A percentile compares a stretch with the other conserved stretches of the same genome.
Evolutionary conservation across 805 yeast genomes (phyloP).

Genomic region (Teunomyces aglyptinius): DNA sequence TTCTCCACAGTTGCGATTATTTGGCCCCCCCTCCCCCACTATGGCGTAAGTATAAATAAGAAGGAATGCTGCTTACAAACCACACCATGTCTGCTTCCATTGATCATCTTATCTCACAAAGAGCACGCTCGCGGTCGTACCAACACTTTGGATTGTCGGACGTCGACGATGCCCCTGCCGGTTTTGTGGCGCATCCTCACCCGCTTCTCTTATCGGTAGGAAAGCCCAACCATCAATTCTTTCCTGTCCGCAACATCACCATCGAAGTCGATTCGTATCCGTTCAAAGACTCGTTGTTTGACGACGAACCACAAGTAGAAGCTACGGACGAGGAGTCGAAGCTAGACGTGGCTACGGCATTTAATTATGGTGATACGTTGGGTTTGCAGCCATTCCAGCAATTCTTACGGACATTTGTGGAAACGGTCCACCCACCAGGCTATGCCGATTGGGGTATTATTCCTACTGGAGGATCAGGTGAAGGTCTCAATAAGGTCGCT

Average conservation of each 20-base stretch:
- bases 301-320: background rate
- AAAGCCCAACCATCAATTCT: slow-evolving; percentile 8
- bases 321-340: background rate
- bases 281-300: slow-evolving; percentile 9
- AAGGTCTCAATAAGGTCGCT: slow-evolving; percentile 6
- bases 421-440: slow-evolving; percentile 1
- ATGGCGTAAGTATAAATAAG: background rate
- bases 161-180: slow-evolving; percentile 4
- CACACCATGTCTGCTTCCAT: background rate
- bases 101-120: slow-evolving; percentile 5
- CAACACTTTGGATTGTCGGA: slow-evolving; percentile 4
- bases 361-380: slow-evolving; percentile 4
- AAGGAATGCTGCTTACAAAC: no score
- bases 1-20: background rate
- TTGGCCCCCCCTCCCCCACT: background rate
- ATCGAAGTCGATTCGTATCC: slow-evolving; percentile 9
- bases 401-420: background rate
- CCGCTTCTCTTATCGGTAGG: slow-evolving; percentile 7
- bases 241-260: slow-evolving; percentile 7
- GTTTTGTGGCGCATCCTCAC: slow-evolving; percentile 9
- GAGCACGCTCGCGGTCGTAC: slow-evolving; percentile 6
- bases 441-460: slow-evolving; percentile 4
- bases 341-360: background rate
- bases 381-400: slow-evolving; percentile 3
- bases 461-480: slow-evolving; percentile 7